These are phyloP conservation scores for Penicillium fimorum DNA, from an alignment of 495 filamentous ascomycete species.

Conservation along the genomic window DNA sequence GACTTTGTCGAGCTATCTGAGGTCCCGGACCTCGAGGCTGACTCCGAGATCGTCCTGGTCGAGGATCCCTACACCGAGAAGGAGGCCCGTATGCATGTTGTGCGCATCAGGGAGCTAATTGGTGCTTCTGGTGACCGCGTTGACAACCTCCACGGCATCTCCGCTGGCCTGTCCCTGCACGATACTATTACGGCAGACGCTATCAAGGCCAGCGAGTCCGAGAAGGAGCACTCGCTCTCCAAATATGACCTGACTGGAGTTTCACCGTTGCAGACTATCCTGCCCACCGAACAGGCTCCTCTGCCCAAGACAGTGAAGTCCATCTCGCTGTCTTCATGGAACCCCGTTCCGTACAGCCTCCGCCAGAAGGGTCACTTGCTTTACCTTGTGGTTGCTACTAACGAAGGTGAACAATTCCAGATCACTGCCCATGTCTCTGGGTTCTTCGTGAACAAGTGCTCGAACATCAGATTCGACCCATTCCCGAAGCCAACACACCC, in stretches of 20 bases:
- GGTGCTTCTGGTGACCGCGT: slow-evolving; percentile 86
- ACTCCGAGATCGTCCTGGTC: slow-evolving; percentile 74
- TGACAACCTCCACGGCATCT: slow-evolving; percentile 83
- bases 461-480: slow-evolving; percentile 89
- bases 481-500: slow-evolving; percentile 61
- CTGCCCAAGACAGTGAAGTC: slow-evolving; percentile 86
- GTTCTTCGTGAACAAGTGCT: slow-evolving; percentile 94
- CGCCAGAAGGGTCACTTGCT: slow-evolving; percentile 90
- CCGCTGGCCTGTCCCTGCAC: slow-evolving; percentile 83
- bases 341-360: slow-evolving; percentile 88
- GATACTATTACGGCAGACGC: slow-evolving; percentile 63
- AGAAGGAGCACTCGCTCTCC: slow-evolving; percentile 56
- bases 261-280: slow-evolving; percentile 64
- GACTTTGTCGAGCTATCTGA: slow-evolving; percentile 94
- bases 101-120: slow-evolving; percentile 86
- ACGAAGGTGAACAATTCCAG: slow-evolving; percentile 89
- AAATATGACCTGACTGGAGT: slow-evolving; percentile 74
- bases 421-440: slow-evolving; percentile 91
- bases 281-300: slow-evolving; percentile 61
- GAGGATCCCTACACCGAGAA: slow-evolving; percentile 99
- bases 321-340: slow-evolving; percentile 89
- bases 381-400: slow-evolving; percentile 83
- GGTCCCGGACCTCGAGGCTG: slow-evolving; percentile 70
- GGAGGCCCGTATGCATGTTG: slow-evolving; percentile 91
- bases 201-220: slow-evolving; percentile 37